These are phyloP conservation scores for Diaporthe ampelina DNA, from an alignment of 2,329 filamentous ascomycete genomes.

Conservation along the genomic window DNA sequence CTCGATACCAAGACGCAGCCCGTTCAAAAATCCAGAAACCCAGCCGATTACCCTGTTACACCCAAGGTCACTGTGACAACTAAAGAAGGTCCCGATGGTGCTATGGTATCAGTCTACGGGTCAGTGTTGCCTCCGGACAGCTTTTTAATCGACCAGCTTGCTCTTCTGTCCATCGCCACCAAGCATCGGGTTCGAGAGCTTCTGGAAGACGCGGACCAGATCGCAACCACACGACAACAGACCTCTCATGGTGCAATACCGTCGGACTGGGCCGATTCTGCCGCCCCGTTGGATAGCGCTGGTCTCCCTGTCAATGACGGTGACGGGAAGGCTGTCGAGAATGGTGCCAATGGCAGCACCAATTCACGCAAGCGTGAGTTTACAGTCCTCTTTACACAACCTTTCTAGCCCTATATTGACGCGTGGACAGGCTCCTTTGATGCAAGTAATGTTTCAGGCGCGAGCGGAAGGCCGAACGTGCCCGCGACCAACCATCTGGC, in stretches of 20 bases:
- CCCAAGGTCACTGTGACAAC: conserved; percentile 68
- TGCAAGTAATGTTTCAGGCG: conserved; percentile 46
- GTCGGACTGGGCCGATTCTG: conserved; percentile 80
- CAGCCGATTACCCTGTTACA: conserved; percentile 60
- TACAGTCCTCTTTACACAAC: conserved; percentile 24
- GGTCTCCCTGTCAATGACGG: conserved; percentile 49
- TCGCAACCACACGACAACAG: conserved; percentile 79
- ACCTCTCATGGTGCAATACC: conserved; percentile 86
- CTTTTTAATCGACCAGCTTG: conserved; percentile 84
- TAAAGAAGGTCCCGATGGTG: conserved; percentile 71
- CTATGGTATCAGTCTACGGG: conserved; percentile 73
- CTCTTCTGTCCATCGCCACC: conserved; percentile 84
- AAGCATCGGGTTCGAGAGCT: conserved; percentile 83
- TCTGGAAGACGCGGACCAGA: conserved; percentile 80
- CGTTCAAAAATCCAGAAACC: conserved; percentile 64
- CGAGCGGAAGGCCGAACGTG: conserved; percentile 41
- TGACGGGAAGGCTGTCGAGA: conserved; percentile 55
- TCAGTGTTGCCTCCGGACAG: conserved; percentile 82
- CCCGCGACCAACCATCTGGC: conserved; percentile 64
- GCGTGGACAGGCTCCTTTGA: conserved; percentile 54
- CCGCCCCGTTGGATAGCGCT: conserved; percentile 64
- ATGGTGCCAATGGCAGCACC: conserved; percentile 66
- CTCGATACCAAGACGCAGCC: conserved; percentile 65
- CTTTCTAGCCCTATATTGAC: conserved; percentile 32
- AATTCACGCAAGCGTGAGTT: conserved; percentile 73